Percentiles rank a stretch among this genome's conserved stretches.
These are phyloP conservation scores for Suillus occidentalis DNA, from an alignment of 768 basidiomycete genomes.

Conservation along the genomic window DNA sequence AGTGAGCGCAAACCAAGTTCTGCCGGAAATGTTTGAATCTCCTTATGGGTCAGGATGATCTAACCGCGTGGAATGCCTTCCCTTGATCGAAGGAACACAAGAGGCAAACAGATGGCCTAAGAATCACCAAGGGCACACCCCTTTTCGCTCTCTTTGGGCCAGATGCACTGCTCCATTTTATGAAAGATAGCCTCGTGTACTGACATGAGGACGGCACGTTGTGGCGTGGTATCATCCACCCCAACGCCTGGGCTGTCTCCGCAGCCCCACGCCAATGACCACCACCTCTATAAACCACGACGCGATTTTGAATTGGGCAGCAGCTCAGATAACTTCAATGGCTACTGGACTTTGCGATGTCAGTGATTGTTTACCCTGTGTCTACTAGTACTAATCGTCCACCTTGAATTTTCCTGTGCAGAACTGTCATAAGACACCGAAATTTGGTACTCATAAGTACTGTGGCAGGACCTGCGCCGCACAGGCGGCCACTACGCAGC, in stretches of 20 bases:
- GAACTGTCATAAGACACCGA: constrained; percentile 58
- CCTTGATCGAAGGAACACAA: neutral
- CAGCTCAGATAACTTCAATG: constrained; percentile 21
- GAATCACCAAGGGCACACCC: neutral
- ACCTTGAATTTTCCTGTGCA: constrained; percentile 21
- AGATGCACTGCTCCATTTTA: neutral
- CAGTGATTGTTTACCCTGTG: constrained; percentile 11
- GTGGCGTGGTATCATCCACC: neutral
- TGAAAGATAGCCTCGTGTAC: neutral
- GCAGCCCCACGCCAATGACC: constrained; percentile 3
- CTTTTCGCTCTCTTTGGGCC: neutral
- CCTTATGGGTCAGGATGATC: neutral
- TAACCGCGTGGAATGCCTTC: neutral
- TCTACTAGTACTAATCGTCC: neutral
- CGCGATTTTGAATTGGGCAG: constrained; percentile 1
- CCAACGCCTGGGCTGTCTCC: neutral
- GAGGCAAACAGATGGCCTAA: neutral
- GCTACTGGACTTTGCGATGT: constrained; percentile 31
- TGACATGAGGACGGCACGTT: constrained; percentile 4
- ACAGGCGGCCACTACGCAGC: constrained; percentile 30
- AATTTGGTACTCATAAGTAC: constrained; percentile 52
- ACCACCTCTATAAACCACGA: constrained; percentile 7
- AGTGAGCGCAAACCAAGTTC: neutral
- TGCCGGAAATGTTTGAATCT: neutral
- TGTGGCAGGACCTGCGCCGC: constrained; percentile 59